Base-by-base conservation (phyloP, 495 filamentous ascomycete species). In the Neurospora sp. region DNA sequence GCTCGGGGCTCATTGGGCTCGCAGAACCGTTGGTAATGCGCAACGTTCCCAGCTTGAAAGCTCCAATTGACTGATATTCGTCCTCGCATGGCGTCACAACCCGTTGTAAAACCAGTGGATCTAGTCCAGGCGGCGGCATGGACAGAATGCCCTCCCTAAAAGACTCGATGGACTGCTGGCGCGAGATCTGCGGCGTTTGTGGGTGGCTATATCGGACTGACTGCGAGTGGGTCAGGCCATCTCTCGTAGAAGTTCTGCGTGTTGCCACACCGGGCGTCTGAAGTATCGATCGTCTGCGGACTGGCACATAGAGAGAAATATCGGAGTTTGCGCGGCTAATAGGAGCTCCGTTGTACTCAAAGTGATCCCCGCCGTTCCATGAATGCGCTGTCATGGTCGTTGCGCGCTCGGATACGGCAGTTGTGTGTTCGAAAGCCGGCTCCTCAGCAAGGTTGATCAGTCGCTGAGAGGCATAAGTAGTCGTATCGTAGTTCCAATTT, bases 11-110 rank as follows among this genome's bases (percentile, higher is more conserved):
- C 18, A 66, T 48, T 3, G 85, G 85, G 68, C 84, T 85, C 8
- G 83, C 85, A n/a, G 83, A 77, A 22, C 88, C 88, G 76, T 90
- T 90, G 37, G 84, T 86, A 71, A 90, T 89, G 69, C 87, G 83
- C 72, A 90, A 76, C 6, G 87, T 86, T 3, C 88, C 88, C 27
- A 86, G 82, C 75, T 89, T 89, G 75, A 88, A 89, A 31, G 83
- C 88, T 31, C 88, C 88, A 71, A 87, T 85, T 31, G 86, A 85
- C 75, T 82, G 81, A 71, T 87, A 87, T n/a, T 85, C 79, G 18
- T 81, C 77, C 68, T 85, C 84, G 37, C 79, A 82, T 4, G 85
- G 85, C 8, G 85, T 87, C 40, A 82, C 74, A 35, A 78, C 84
- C 40, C 85, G 82, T 16, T 66, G 53, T 14, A 59, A 59, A 35